A percentile compares a stretch with the other conserved stretches of the same genome.
Conservation (phyloP, 345 rosid species). For the Theobroma cacao region DNA sequence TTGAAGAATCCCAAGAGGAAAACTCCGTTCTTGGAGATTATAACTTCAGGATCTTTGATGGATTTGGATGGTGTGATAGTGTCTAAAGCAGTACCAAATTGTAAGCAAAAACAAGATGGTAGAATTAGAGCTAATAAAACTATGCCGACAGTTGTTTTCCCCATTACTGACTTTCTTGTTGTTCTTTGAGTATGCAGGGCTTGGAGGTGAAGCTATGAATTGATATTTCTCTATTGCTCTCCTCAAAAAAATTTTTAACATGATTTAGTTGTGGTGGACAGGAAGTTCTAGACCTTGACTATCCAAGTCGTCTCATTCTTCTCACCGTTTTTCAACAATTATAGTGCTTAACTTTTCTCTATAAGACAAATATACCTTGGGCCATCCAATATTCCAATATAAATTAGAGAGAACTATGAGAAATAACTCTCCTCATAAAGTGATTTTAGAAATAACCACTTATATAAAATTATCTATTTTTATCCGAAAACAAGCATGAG, state of each 20-base stretch:
- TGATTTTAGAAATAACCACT: too few relatives aligned
- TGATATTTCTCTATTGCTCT: constrained; percentile 14
- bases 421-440: too few relatives aligned
- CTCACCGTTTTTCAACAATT: too few relatives aligned
- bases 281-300: too few relatives aligned
- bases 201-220: too few relatives aligned
- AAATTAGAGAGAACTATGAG: too few relatives aligned
- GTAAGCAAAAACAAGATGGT: constrained; percentile 2
- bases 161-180: background rate
- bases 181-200: fast-evolving
- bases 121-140: constrained; percentile 6
- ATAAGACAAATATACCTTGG: too few relatives aligned
- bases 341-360: too few relatives aligned
- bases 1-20: constrained; percentile 8
- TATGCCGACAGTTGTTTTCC: background rate
- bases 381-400: too few relatives aligned
- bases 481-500: too few relatives aligned
- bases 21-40: constrained; percentile 21
- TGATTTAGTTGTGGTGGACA: constrained; percentile 14
- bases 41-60: constrained; percentile 36
- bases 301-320: too few relatives aligned
- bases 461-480: too few relatives aligned
- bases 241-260: constrained; percentile 22
- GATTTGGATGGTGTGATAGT: constrained; percentile 28
- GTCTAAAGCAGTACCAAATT: constrained; percentile 25